Conservation (phyloP, 148 eudicot genomes). For the Polygonum maritimum region DNA sequence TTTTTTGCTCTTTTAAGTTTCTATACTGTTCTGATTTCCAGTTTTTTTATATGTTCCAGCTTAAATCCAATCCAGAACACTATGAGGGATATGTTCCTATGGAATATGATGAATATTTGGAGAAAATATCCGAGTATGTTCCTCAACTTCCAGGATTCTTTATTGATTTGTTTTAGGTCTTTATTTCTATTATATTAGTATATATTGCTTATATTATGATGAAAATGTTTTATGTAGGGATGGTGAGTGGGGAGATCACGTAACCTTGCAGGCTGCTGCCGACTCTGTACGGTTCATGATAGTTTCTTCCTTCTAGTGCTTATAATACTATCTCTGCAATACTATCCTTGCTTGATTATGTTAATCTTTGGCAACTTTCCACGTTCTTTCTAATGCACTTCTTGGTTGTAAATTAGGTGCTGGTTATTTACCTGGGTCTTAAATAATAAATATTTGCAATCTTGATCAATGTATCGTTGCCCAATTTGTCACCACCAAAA, state of each 20-base stretch:
- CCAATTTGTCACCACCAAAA: neutral
- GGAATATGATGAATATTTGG: slow-evolving; percentile 74
- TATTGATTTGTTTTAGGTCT: neutral
- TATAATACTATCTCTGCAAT: neutral
- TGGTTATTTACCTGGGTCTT: neutral
- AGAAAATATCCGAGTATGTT: slow-evolving; percentile 71
- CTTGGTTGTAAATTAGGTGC: neutral
- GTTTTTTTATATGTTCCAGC: slow-evolving; percentile 38
- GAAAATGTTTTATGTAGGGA: neutral
- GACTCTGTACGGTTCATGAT: slow-evolving; percentile 22
- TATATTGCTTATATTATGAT: neutral
- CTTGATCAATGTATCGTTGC: neutral
- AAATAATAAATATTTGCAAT: neutral
- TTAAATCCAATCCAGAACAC: slow-evolving; percentile 54
- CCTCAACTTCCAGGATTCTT: neutral
- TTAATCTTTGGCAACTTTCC: neutral
- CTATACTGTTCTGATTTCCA: neutral
- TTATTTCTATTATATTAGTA: neutral
- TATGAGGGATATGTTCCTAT: slow-evolving; percentile 95
- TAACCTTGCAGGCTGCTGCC: slow-evolving; percentile 46
- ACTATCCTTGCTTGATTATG: neutral
- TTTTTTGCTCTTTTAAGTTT: neutral
- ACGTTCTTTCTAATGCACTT: neutral
- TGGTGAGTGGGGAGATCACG: slow-evolving; percentile 40
- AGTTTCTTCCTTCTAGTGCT: neutral